Conservation (phyloP, 1,284 basidiomycete genomes). For the Cutaneotrichosporon dermatis region DNA sequence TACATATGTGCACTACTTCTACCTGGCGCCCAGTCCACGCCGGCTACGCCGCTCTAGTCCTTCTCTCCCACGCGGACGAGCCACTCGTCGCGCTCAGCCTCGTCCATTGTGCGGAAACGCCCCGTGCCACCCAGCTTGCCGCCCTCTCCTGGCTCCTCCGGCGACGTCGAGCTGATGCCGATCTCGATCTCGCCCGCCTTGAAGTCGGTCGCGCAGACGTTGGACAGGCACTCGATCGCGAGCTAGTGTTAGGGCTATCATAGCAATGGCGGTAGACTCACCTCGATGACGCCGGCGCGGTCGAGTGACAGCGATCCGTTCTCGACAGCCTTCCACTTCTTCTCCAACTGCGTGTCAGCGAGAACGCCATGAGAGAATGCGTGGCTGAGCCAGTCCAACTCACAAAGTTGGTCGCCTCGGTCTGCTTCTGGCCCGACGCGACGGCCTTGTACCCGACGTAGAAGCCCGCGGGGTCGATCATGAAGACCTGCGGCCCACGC, state of each 20-base stretch:
- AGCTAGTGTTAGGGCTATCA: conserved; percentile 56
- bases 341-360: conserved; percentile 63
- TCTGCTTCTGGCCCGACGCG: conserved; percentile 93
- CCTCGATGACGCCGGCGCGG: conserved; percentile 83
- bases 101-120: conserved; percentile 74
- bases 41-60: conserved; percentile 55
- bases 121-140: conserved; percentile 55
- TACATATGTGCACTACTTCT: conserved; percentile 5
- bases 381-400: conserved; percentile 6
- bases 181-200: conserved; percentile 61
- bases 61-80: conserved; percentile 89
- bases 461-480: conserved; percentile 97
- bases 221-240: conserved; percentile 91
- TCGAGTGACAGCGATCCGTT: conserved; percentile 59
- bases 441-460: conserved; percentile 98
- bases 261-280: conserved; percentile 38
- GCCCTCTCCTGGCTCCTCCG: conserved; percentile 35
- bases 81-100: conserved; percentile 78
- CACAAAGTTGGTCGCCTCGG: conserved; percentile 91
- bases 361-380: neutral
- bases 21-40: neutral
- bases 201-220: conserved; percentile 90
- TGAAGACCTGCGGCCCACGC: conserved; percentile 87
- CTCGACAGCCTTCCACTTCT: conserved; percentile 96
- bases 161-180: conserved; percentile 48